These are phyloP conservation scores for Aureobasidium sp. DNA, from an alignment of 2,329 filamentous ascomycete genomes.

Conservation along the genomic window DNA sequence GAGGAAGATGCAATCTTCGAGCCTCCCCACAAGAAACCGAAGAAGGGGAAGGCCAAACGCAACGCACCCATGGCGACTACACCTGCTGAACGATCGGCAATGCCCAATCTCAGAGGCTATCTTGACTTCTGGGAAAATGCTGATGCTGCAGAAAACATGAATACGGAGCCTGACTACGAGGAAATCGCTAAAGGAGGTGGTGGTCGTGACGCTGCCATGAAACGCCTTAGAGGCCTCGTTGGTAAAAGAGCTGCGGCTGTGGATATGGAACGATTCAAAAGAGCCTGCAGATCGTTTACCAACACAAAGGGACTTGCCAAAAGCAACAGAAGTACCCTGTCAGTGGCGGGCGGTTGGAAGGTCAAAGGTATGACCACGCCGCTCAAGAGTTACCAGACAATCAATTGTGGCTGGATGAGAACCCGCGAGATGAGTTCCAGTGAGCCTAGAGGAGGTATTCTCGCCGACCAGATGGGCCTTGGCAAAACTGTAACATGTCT, in stretches of 20 bases:
- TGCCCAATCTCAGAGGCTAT: not conserved
- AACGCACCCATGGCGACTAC: too few species aligned
- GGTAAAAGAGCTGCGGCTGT: not conserved
- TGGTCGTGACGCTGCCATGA: not conserved
- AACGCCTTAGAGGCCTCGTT: not conserved
- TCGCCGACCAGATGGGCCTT: constrained; percentile 38
- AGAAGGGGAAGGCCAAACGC: not conserved
- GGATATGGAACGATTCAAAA: constrained; percentile 23
- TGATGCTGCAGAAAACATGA: not conserved
- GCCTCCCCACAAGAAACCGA: not conserved
- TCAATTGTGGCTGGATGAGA: constrained; percentile 50
- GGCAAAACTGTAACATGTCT: constrained; percentile 37
- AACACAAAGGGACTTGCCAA: constrained; percentile 24
- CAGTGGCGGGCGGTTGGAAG: constrained; percentile 33
- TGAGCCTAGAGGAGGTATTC: constrained; percentile 32
- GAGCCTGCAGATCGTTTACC: constrained; percentile 37
- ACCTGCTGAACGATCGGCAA: too few species aligned
- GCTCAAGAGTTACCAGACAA: constrained; percentile 46
- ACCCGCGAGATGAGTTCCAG: constrained; percentile 37
- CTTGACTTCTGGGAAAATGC: not conserved
- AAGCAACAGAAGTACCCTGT: constrained; percentile 23
- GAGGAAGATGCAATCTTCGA: not conserved
- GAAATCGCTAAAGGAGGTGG: not conserved
- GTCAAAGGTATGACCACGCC: constrained; percentile 43
- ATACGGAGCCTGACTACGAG: not conserved